phyloP scores from a whole-genome alignment of 2,329 filamentous ascomycete species.

The Eurotiales sp. region DNA sequence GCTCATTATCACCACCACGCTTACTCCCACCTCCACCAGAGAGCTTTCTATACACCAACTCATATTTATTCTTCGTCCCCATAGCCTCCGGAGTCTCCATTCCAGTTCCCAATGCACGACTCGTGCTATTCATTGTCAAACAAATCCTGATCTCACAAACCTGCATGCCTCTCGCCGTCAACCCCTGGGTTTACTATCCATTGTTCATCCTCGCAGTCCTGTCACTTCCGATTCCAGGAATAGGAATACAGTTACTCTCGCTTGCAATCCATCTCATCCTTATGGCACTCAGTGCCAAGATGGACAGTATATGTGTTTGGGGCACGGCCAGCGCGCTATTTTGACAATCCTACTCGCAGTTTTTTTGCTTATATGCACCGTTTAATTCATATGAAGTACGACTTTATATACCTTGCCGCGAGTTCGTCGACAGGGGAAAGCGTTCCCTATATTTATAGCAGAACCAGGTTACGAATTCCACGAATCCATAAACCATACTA shows the following conservation, averaged over 20 bases:
- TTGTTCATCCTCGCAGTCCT: constrained; percentile 66
- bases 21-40: constrained; percentile 9
- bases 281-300: constrained; percentile 39
- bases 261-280: constrained; percentile 47
- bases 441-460: too few relatives aligned
- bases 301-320: constrained; percentile 32
- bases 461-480: too few relatives aligned
- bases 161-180: constrained; percentile 70
- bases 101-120: constrained; percentile 46
- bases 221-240: constrained; percentile 48
- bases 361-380: too few relatives aligned
- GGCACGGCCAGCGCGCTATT: constrained; percentile 4
- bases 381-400: not conserved
- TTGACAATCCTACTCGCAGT: too few relatives aligned
- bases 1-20: constrained; percentile 1
- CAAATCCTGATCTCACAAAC: constrained; percentile 60
- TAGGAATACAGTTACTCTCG: constrained; percentile 38
- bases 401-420: too few relatives aligned
- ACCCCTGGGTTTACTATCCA: constrained; percentile 61
- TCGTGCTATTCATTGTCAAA: constrained; percentile 66
- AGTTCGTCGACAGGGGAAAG: too few relatives aligned
- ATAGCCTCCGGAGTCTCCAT: constrained; percentile 21
- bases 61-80: constrained; percentile 17
- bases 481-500: too few relatives aligned
- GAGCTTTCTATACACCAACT: constrained; percentile 13